phyloP scores from a whole-genome alignment of 2,329 filamentous ascomycete genomes.

The Alternaria ethzedia region DNA sequence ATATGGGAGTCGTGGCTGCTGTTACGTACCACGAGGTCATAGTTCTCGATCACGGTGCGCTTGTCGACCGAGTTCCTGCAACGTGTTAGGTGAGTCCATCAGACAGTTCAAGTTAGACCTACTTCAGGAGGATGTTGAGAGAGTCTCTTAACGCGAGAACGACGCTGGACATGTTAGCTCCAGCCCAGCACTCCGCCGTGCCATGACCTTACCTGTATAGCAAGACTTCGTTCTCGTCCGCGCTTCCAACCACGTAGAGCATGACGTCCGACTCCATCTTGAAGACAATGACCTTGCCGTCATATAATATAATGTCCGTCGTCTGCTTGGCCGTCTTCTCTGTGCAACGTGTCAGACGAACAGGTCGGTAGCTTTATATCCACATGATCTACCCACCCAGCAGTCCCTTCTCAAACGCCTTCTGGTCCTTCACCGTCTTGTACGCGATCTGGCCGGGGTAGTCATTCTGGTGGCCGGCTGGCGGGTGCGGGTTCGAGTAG shows the following conservation, averaged over 20 bases:
- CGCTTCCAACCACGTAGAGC: conserved; percentile 86
- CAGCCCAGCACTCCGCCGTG: too few species aligned
- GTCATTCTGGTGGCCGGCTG: conserved; percentile 65
- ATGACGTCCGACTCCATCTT: conserved; percentile 98
- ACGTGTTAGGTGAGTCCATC: conserved; percentile 6
- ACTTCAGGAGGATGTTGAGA: conserved; percentile 92
- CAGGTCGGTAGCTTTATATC: conserved; percentile 63
- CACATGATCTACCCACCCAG: conserved; percentile 71
- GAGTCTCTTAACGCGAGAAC: conserved; percentile 89
- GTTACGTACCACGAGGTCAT: conserved; percentile 74
- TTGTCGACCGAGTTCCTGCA: conserved; percentile 92
- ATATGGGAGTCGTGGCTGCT: neutral
- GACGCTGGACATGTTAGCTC: conserved; percentile 62
- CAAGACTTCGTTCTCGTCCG: conserved; percentile 96
- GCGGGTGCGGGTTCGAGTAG: conserved; percentile 74
- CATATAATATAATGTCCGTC: conserved; percentile 95
- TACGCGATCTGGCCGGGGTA: conserved; percentile 78
- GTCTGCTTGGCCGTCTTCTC: conserved; percentile 95
- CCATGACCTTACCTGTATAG: conserved; percentile 68
- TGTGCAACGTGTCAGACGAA: conserved; percentile 27
- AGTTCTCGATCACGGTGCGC: conserved; percentile 97
- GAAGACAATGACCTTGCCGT: conserved; percentile 95
- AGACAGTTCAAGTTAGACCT: conserved; percentile 39
- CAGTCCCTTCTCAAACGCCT: conserved; percentile 94
- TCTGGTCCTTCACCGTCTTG: conserved; percentile 88